Evolutionary conservation across 2,329 filamentous ascomycete genomes (phyloP).

Genomic region (Phialocephala subalpina): DNA sequence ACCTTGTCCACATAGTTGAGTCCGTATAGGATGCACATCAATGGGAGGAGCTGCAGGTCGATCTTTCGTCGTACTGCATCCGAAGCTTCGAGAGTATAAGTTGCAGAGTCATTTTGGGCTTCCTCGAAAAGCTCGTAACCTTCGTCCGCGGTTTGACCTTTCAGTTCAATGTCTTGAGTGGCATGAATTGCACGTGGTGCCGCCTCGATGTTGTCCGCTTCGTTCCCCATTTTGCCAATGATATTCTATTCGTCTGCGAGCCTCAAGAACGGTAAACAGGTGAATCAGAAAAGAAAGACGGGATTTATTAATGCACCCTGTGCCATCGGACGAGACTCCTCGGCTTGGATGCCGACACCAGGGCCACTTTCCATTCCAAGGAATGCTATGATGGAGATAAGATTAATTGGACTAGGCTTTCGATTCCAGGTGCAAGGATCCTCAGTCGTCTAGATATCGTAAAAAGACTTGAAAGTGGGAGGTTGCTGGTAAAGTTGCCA

Average conservation of each 20-base stretch:
- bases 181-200: not conserved
- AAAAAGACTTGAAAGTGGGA: not conserved
- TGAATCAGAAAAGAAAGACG: not conserved
- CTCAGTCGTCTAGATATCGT: not conserved
- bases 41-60: conserved; percentile 5
- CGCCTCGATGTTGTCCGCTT: conserved; percentile 7
- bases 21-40: conserved; percentile 16
- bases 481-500: not conserved
- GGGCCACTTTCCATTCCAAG: not conserved
- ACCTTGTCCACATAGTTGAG: conserved; percentile 16
- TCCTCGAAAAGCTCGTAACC: conserved; percentile 16
- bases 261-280: not conserved
- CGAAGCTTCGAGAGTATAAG: conserved; percentile 1
- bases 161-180: not conserved
- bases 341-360: not conserved
- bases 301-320: too few relatives aligned
- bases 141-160: conserved; percentile 11
- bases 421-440: not conserved
- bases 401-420: not conserved
- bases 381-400: not conserved
- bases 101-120: conserved; percentile 2
- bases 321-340: not conserved
- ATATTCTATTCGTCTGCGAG: not conserved
- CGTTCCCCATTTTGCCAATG: not conserved
- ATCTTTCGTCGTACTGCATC: conserved; percentile 10